Percentiles rank a stretch among this genome's conserved stretches.
These are phyloP conservation scores for Craspedostauros australis DNA, from an alignment of 108 stramenopile genomes.

Conservation along the genomic window DNA sequence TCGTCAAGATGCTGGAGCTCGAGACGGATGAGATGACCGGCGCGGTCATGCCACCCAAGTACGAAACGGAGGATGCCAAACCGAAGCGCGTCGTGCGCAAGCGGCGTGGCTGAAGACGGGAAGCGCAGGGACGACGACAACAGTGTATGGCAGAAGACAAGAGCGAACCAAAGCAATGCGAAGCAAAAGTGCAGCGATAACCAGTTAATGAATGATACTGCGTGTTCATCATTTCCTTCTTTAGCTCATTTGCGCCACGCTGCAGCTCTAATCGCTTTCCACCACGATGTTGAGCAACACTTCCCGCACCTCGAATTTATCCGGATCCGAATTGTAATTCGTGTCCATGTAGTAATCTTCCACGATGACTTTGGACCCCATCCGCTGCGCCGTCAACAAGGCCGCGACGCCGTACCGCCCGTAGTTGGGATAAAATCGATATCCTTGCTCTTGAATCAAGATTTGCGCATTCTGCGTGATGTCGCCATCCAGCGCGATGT, in stretches of 20 bases:
- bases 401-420: conserved; percentile 28
- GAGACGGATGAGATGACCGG: conserved; percentile 70
- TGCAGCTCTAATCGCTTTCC: conserved; percentile 39
- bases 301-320: conserved; percentile 79
- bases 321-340: conserved; percentile 76
- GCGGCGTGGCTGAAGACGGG: too few relatives aligned
- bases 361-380: conserved; percentile 9
- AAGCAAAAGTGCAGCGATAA: too few relatives aligned
- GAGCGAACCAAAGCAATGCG: too few relatives aligned
- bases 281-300: conserved; percentile 69
- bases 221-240: too few relatives aligned
- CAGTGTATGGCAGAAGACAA: too few relatives aligned
- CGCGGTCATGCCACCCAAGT: conserved; percentile 47
- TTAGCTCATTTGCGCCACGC: too few relatives aligned
- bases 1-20: conserved; percentile 63
- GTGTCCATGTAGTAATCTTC: conserved; percentile 85
- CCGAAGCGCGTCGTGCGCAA: too few relatives aligned
- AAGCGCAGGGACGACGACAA: too few relatives aligned
- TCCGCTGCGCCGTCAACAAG: conserved; percentile 5
- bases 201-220: too few relatives aligned
- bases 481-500: conserved; percentile 67
- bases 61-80: too few relatives aligned
- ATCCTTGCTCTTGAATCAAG: conserved; percentile 79
- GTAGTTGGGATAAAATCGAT: conserved; percentile 68
- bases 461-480: conserved; percentile 61